A percentile compares a stretch with the other conserved stretches of the same genome.
phyloP scores from a whole-genome alignment of 1,139 yeast genomes.

The Hyphopichia khmerensis region DNA sequence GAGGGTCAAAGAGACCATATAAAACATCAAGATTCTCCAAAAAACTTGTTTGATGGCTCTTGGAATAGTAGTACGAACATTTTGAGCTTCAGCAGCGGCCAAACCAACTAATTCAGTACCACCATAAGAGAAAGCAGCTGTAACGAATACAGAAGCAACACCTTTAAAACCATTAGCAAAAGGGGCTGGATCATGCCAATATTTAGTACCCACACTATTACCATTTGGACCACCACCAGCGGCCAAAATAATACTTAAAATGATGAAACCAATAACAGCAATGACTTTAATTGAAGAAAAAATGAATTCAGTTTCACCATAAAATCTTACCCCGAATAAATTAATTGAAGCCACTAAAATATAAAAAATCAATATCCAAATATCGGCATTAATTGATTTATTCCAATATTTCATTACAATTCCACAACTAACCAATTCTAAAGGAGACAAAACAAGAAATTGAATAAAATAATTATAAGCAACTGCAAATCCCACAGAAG shows the following conservation, averaged over 20 bases:
- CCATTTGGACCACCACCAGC: constrained; percentile 35
- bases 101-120: constrained; percentile 44
- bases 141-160: constrained; percentile 38
- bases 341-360: constrained; percentile 27
- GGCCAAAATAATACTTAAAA: constrained; percentile 28
- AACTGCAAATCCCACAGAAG: constrained; percentile 35
- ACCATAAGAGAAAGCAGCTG: constrained; percentile 41
- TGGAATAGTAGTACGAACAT: constrained; percentile 39
- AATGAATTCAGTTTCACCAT: constrained; percentile 35
- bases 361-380: constrained; percentile 31
- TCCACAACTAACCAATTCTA: constrained; percentile 33
- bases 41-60: constrained; percentile 40
- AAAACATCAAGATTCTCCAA: constrained; percentile 35
- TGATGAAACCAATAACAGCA: constrained; percentile 32
- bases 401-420: constrained; percentile 33
- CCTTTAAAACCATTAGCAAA: constrained; percentile 44
- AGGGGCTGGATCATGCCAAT: constrained; percentile 34
- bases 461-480: constrained; percentile 34
- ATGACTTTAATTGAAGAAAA: constrained; percentile 31
- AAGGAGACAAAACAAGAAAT: constrained; percentile 27
- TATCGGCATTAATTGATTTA: constrained; percentile 27
- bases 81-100: constrained; percentile 42
- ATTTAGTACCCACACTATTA: constrained; percentile 21
- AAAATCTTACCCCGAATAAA: constrained; percentile 34
- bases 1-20: constrained; percentile 30